phyloP scores from a whole-genome alignment of 2,329 filamentous ascomycete genomes.

The Ploettnerulaceae sp. region DNA sequence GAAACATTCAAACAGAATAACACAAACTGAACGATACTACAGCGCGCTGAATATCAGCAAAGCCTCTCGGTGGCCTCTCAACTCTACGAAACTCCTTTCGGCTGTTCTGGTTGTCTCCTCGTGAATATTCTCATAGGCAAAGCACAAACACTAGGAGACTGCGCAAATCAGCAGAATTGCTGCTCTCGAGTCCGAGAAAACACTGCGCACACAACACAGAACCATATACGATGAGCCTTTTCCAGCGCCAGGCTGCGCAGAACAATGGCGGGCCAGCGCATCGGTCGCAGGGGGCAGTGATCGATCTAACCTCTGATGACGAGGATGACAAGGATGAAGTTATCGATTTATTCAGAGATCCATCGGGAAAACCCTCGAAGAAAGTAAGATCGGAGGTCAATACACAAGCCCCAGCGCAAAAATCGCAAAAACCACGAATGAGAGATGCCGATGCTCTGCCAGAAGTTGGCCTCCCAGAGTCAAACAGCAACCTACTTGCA shows the following conservation, averaged over 20 bases:
- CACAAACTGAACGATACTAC: too few relatives aligned
- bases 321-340: conserved; percentile 3
- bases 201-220: too few relatives aligned
- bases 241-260: background rate
- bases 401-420: too few relatives aligned
- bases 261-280: background rate
- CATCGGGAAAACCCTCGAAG: background rate
- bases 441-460: background rate
- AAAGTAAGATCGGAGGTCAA: background rate
- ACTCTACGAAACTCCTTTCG: background rate
- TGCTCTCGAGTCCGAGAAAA: too few relatives aligned
- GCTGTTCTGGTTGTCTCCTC: too few relatives aligned
- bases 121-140: too few relatives aligned
- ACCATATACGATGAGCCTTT: background rate
- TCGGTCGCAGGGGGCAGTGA: background rate
- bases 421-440: background rate
- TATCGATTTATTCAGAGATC: background rate
- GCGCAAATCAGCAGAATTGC: too few relatives aligned
- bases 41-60: background rate
- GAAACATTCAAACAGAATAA: background rate
- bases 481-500: background rate
- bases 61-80: too few relatives aligned
- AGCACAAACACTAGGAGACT: too few relatives aligned
- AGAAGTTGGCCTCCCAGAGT: background rate
- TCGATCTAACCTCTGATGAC: conserved; percentile 11